Percentiles rank a stretch among this genome's conserved stretches.
These are phyloP conservation scores for Primulina huaijiensis DNA, from an alignment of 257 asterid genomes.

Conservation along the genomic window DNA sequence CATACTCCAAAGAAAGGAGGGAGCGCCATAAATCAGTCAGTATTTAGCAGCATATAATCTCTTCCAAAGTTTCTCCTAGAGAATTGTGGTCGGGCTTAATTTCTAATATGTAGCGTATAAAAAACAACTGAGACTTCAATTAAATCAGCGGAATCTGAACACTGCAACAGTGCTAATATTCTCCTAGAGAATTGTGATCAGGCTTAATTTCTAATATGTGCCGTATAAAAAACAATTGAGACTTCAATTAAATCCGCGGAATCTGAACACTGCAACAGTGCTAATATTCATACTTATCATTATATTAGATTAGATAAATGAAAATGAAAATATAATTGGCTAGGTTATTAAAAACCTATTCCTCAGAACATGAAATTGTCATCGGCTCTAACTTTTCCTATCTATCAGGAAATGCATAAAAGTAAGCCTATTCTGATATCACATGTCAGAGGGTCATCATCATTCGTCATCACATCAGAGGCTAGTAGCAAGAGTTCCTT, in stretches of 20 bases:
- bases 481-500: slow-evolving; percentile 6
- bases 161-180: no score
- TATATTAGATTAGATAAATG: neutral
- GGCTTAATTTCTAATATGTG: no score
- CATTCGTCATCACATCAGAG: slow-evolving; percentile 5
- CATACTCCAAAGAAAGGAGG: slow-evolving; percentile 3
- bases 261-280: neutral
- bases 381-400: slow-evolving; percentile 17
- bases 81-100: no score
- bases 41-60: slow-evolving; percentile 7
- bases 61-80: neutral
- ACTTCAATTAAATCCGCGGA: neutral
- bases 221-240: no score
- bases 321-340: slow-evolving; percentile 5
- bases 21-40: neutral
- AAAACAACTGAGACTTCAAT: no score
- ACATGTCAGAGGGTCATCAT: neutral
- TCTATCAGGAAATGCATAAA: slow-evolving; percentile 17
- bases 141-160: no score
- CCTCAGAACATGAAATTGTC: slow-evolving; percentile 17
- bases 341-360: slow-evolving; percentile 16
- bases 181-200: no score
- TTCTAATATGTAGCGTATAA: no score
- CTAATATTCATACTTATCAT: neutral
- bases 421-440: neutral